phyloP scores from a whole-genome alignment of 768 basidiomycete genomes.

The Boletus insuetus region DNA sequence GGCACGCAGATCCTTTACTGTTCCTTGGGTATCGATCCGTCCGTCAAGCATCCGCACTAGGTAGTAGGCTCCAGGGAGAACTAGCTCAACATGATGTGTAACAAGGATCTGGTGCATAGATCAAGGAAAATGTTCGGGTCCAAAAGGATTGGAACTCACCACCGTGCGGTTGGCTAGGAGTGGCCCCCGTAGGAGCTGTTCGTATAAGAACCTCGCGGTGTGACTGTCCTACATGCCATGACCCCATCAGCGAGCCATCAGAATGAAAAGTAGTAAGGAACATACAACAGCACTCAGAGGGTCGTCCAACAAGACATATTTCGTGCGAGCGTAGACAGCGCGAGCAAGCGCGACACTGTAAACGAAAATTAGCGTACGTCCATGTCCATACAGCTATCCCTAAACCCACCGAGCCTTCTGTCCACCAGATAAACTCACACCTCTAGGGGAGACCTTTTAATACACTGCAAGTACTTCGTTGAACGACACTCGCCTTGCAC shows the following conservation, averaged over 20 bases:
- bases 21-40: constrained; percentile 73
- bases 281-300: constrained; percentile 79
- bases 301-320: constrained; percentile 75
- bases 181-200: constrained; percentile 63
- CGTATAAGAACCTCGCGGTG: constrained; percentile 60
- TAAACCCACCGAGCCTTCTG: constrained; percentile 68
- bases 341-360: constrained; percentile 77
- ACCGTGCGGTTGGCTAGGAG: constrained; percentile 69
- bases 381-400: not conserved
- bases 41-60: constrained; percentile 80
- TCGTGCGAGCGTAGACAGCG: constrained; percentile 72
- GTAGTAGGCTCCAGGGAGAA: constrained; percentile 71
- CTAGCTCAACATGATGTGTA: constrained; percentile 82
- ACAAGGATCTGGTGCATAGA: constrained; percentile 51
- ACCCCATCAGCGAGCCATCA: not conserved
- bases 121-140: not conserved
- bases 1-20: constrained; percentile 57
- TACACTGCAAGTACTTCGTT: not conserved
- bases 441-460: constrained; percentile 35
- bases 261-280: constrained; percentile 1
- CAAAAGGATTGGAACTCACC: constrained; percentile 30
- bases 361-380: constrained; percentile 1
- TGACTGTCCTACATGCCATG: constrained; percentile 53
- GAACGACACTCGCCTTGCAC: constrained; percentile 46
- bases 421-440: constrained; percentile 76